These are phyloP conservation scores for Cerioporus squamosus DNA, from an alignment of 1,284 basidiomycete species.

Conservation along the genomic window DNA sequence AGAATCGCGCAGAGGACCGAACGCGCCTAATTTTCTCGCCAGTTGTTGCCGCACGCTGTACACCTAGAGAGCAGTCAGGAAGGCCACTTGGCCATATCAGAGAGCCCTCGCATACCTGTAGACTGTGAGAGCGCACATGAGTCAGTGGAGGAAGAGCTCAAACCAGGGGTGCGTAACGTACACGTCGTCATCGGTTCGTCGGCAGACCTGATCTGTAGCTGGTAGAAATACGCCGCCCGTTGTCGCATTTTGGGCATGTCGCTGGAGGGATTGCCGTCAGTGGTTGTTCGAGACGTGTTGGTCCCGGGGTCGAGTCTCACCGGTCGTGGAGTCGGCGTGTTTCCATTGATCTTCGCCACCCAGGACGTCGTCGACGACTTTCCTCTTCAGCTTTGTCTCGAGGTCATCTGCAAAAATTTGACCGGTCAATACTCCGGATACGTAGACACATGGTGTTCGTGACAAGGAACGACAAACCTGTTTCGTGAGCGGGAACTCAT, in stretches of 20 bases:
- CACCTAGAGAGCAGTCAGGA: slow-evolving; percentile 42
- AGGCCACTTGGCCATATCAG: no score
- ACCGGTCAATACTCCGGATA: not conserved
- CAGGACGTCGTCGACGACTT: slow-evolving; percentile 91
- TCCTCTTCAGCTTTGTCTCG: slow-evolving; percentile 80
- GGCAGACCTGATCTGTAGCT: slow-evolving; percentile 96
- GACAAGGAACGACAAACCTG: slow-evolving; percentile 53
- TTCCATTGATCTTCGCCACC: slow-evolving; percentile 95
- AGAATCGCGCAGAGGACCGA: not conserved
- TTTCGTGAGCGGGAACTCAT: slow-evolving; percentile 85
- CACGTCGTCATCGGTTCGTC: slow-evolving; percentile 98
- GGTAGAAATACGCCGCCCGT: slow-evolving; percentile 93
- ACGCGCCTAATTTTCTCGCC: slow-evolving; percentile 59
- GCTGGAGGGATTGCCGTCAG: slow-evolving; percentile 40
- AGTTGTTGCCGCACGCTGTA: slow-evolving; percentile 58
- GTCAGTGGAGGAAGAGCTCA: no score
- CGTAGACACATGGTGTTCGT: not conserved
- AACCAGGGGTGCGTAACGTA: slow-evolving; percentile 47
- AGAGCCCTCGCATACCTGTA: slow-evolving; percentile 34
- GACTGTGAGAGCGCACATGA: slow-evolving; percentile 30
- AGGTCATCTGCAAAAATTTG: slow-evolving; percentile 71
- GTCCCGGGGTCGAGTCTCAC: slow-evolving; percentile 40
- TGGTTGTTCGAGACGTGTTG: no score
- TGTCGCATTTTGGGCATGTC: slow-evolving; percentile 91
- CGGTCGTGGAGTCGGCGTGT: slow-evolving; percentile 89